Evolutionary conservation across 805 yeast species (phyloP).

Genomic region (Yarrowia porcina): DNA sequence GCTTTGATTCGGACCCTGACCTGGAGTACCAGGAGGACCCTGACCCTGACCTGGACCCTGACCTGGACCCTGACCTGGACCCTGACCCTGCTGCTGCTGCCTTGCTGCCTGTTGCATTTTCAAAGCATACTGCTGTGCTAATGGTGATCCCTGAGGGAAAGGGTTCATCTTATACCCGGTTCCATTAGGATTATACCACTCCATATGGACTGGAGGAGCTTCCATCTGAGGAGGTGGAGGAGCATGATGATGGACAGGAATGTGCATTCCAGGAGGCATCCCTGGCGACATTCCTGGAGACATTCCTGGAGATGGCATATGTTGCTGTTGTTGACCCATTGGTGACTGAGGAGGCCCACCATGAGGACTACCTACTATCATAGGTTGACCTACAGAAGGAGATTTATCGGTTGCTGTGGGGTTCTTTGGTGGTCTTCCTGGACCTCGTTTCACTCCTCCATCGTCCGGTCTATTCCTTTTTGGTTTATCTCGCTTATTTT

Average conservation of each 20-base stretch:
- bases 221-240: neutral
- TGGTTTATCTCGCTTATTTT: neutral
- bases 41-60: neutral
- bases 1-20: neutral
- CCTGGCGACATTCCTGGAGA: too few species aligned
- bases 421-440: neutral
- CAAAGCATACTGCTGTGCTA: conserved; percentile 12
- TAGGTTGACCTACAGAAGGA: neutral
- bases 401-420: neutral
- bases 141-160: neutral
- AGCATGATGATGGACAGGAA: neutral
- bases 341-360: neutral
- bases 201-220: neutral
- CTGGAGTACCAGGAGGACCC: neutral
- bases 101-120: neutral
- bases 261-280: neutral
- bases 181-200: conserved; percentile 2
- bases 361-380: too few species aligned
- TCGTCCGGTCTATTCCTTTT: neutral
- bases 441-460: neutral
- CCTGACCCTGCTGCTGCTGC: neutral
- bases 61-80: neutral
- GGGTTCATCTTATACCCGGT: conserved; percentile 16
- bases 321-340: neutral
- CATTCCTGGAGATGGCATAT: too few species aligned